These are phyloP conservation scores for Vigna hirtella DNA, from an alignment of 306 rosid species.

Conservation along the genomic window DNA sequence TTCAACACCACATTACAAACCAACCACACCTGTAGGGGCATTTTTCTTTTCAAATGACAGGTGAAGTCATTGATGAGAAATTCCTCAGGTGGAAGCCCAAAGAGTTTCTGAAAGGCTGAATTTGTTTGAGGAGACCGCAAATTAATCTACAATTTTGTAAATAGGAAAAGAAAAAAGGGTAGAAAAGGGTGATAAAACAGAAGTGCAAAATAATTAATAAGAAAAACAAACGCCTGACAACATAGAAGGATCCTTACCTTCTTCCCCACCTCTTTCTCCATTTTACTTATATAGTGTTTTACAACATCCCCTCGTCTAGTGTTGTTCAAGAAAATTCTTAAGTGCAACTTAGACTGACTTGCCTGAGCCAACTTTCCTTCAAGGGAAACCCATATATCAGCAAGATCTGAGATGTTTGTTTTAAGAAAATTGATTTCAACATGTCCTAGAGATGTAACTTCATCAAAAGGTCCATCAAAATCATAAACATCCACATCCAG, in stretches of 20 bases:
- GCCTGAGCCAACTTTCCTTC: constrained; percentile 87
- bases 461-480: constrained; percentile 96
- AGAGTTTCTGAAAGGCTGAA: constrained; percentile 91
- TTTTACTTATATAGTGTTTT: constrained; percentile 79
- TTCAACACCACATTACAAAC: constrained; percentile 32
- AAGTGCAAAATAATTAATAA: constrained; percentile 18
- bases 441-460: constrained; percentile 74
- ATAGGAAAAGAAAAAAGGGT: constrained; percentile 17
- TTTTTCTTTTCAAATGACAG: constrained; percentile 92
- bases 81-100: constrained; percentile 95
- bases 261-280: constrained; percentile 99
- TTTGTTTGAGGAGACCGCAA: constrained; percentile 97
- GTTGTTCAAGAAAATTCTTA: constrained; percentile 88
- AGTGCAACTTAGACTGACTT: constrained; percentile 83
- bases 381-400: constrained; percentile 89
- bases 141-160: constrained; percentile 63
- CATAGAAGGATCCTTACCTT: constrained; percentile 64
- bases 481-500: constrained; percentile 83
- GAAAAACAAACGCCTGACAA: constrained; percentile 28
- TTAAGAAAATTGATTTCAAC: constrained; percentile 85
- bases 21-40: constrained; percentile 85
- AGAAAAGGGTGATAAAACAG: constrained; percentile 33
- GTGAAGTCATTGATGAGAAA: constrained; percentile 97
- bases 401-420: constrained; percentile 84
- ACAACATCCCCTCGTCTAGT: constrained; percentile 78